Evolutionary conservation across 257 asterid genomes (phyloP), one percentile per base, ranked within the genome.

Genomic region (Nicotiana undulata): DNA sequence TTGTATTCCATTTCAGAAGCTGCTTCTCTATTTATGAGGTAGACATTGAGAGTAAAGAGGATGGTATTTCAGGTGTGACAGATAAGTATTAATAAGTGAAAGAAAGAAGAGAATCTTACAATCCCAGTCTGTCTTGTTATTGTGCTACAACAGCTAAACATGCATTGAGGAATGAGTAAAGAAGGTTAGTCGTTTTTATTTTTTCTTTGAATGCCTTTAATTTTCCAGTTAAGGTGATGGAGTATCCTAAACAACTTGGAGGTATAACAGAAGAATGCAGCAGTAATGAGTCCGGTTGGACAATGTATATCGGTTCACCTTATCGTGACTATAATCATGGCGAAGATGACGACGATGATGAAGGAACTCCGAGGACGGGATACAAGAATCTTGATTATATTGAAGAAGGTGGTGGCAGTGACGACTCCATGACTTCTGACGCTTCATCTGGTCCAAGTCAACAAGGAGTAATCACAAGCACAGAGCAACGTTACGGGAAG

Each of bases 231-330:
- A 80, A 77, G 56, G 61, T 24, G 76, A 93, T 93, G 99, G 96
- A 93, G 68, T 85, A 91, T 77, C 87, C 95, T 7, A 87, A 89
- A 61, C 53, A 80, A 61, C 75, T 78, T 74, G 85, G 90, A 84
- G 95, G 66, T 40, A 40, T 40, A 52, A 75, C 60, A 70, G 98
- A 92, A 85, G 94, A 89, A 85, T 93, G 97, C 51, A 91, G 93
- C 93, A 95, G 98, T 92, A 92, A 82, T 64, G 99, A 93, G 75
- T 95, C 99, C 1, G 98, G 99, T 6, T 95, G 99, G 99, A 95
- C 99, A 1, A 86, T 82, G 86, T 95, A 95, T 44, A 86, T 95
- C 9, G 97, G 96, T 61, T 87, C 92, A 0, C 89, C 97, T 3
- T 88, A 63, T 68, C 75, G 61, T 24, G 92, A 84, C 26, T 76